These are phyloP conservation scores for Diaporthe citrichinensis DNA, from an alignment of 2,329 filamentous ascomycete species.

Conservation along the genomic window DNA sequence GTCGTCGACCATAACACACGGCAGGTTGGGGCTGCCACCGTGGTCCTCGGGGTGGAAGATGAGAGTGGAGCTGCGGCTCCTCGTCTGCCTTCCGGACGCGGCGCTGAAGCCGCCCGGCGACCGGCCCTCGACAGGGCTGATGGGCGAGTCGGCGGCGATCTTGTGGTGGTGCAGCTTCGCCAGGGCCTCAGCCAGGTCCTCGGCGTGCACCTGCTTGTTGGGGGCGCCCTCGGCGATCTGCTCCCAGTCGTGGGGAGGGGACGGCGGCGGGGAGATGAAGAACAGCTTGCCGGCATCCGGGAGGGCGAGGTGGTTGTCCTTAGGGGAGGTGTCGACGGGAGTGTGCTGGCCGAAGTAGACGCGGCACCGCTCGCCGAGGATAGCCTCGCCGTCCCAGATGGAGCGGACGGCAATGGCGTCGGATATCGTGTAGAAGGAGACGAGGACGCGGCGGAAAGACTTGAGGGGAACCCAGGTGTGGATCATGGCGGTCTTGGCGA, in stretches of 20 bases:
- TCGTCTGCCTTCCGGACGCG: constrained; percentile 44
- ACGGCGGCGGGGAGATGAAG: constrained; percentile 80
- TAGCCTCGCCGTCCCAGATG: constrained; percentile 80
- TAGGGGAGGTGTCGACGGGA: constrained; percentile 61
- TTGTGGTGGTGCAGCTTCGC: constrained; percentile 69
- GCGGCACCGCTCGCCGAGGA: constrained; percentile 78
- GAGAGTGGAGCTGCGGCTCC: constrained; percentile 75
- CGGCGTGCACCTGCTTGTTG: constrained; percentile 78
- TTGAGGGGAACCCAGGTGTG: constrained; percentile 86
- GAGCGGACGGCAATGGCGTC: constrained; percentile 79
- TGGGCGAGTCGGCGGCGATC: constrained; percentile 47
- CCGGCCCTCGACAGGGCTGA: constrained; percentile 47
- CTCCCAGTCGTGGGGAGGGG: constrained; percentile 78
- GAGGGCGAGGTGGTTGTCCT: constrained; percentile 73
- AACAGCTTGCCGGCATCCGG: constrained; percentile 80
- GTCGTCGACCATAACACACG: constrained; percentile 77
- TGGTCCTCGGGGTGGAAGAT: constrained; percentile 75
- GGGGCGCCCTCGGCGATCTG: constrained; percentile 77
- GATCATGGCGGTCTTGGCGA: constrained; percentile 78
- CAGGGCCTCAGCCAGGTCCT: constrained; percentile 77
- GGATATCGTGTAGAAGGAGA: constrained; percentile 80
- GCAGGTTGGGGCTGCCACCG: constrained; percentile 68
- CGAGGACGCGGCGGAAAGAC: constrained; percentile 85
- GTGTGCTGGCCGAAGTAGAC: constrained; percentile 79
- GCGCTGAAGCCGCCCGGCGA: constrained; percentile 42